Percentiles rank a stretch among this genome's conserved stretches.
Conservation (phyloP, 306 rosid species). For the Mimosa bimucronata region DNA sequence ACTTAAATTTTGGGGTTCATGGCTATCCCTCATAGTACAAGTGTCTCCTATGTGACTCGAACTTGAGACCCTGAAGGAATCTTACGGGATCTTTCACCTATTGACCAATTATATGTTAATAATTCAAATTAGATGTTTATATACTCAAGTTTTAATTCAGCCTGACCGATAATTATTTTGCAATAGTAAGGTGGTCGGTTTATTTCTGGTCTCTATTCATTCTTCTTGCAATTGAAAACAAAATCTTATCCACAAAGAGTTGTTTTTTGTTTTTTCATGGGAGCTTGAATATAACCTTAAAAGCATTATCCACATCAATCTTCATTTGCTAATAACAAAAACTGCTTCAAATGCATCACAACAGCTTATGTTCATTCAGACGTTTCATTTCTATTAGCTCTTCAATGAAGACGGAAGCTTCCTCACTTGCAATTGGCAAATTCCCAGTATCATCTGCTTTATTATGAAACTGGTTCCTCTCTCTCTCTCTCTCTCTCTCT, state of each 20-base stretch:
- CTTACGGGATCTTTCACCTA: too few relatives aligned
- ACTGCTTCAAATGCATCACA: neutral
- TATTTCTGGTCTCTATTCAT: constrained; percentile 20
- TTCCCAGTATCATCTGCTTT: neutral
- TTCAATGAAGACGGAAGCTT: neutral
- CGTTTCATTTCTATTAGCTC: constrained; percentile 13
- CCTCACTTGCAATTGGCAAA: neutral
- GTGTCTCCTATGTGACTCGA: too few relatives aligned
- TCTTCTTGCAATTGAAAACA: neutral
- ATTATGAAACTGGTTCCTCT: constrained; percentile 34
- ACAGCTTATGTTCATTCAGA: neutral
- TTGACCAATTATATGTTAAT: too few relatives aligned
- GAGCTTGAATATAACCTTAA: neutral
- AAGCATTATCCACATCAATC: constrained; percentile 36
- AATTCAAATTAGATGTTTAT: neutral
- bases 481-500: constrained; percentile 23
- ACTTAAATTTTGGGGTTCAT: too few relatives aligned
- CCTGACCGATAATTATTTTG: neutral
- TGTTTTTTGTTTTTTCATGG: neutral
- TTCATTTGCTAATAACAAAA: neutral
- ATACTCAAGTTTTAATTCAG: neutral
- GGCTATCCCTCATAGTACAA: too few relatives aligned
- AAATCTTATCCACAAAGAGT: constrained; percentile 41
- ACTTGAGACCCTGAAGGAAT: too few relatives aligned
- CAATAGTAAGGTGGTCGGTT: neutral